Conservation (phyloP, 441 rosid genomes). For the Erodium chrysanthum region DNA sequence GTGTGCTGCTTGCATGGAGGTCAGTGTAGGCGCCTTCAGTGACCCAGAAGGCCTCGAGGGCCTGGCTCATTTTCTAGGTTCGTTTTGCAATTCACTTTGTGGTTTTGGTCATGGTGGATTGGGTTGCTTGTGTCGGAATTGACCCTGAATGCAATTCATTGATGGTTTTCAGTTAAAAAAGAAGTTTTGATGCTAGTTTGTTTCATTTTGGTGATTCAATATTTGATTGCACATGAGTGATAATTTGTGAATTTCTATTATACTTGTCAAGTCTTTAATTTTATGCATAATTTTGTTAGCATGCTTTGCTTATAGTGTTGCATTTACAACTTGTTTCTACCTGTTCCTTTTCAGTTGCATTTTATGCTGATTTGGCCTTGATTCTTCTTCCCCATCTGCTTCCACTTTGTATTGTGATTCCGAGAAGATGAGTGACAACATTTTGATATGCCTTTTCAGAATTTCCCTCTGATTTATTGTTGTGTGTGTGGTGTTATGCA, state of each 20-base stretch:
- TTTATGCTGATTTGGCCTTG: not conserved
- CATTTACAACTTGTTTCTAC: not conserved
- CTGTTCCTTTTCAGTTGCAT: not conserved
- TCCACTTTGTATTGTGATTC: not conserved
- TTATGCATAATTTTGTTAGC: not conserved
- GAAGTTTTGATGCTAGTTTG: not conserved
- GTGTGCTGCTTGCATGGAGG: constrained; percentile 95
- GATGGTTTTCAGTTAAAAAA: not conserved
- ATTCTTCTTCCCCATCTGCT: not conserved
- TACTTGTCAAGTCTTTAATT: not conserved
- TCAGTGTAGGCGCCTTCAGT: constrained; percentile 65
- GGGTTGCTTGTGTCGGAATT: not conserved
- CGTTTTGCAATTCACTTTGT: not conserved
- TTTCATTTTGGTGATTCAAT: not conserved
- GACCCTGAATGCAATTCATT: not conserved
- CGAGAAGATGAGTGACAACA: not conserved
- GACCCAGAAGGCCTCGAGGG: constrained; percentile 85
- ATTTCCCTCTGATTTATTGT: not conserved
- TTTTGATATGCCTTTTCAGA: not conserved
- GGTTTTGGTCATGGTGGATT: not conserved
- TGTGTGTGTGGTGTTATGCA: constrained; percentile 22
- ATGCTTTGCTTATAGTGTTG: not conserved
- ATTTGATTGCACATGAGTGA: not conserved
- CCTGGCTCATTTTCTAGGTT: constrained; percentile 87
- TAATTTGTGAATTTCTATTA: not conserved